Evolutionary conservation across 129 eudicot genomes (phyloP).

Genomic region (Deinandra increscens): DNA sequence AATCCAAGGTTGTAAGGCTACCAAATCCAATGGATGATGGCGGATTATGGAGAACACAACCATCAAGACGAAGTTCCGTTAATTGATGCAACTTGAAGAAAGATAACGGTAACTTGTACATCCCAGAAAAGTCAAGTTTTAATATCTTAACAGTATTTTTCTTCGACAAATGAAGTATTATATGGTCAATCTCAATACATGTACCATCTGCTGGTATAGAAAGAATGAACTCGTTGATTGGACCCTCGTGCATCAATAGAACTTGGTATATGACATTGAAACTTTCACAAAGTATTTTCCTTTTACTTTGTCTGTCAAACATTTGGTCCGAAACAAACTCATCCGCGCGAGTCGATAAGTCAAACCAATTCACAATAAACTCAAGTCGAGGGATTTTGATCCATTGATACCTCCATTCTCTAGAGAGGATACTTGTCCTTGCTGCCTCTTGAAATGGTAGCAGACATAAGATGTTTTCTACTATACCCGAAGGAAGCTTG

Average conservation of each 20-base stretch:
- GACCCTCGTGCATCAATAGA: slow-evolving; percentile 19
- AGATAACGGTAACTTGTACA: no score
- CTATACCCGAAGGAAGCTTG: no score
- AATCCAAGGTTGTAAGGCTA: slow-evolving; percentile 15
- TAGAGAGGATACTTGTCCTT: slow-evolving; percentile 19
- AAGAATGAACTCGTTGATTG: slow-evolving; percentile 13
- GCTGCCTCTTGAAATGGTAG: no score
- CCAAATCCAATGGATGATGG: slow-evolving; percentile 13
- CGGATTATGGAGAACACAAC: not conserved
- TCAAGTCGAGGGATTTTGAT: slow-evolving; percentile 15
- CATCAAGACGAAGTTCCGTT: not conserved
- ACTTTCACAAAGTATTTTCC: not conserved
- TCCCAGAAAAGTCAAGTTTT: no score
- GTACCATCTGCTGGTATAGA: not conserved
- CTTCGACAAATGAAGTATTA: slow-evolving; percentile 10
- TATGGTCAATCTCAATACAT: slow-evolving; percentile 17
- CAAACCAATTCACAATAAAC: slow-evolving; percentile 14
- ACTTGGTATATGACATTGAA: no score
- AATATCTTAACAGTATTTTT: no score
- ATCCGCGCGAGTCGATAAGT: no score
- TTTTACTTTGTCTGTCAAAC: not conserved
- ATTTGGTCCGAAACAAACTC: not conserved
- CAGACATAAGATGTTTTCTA: no score
- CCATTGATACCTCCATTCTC: no score
- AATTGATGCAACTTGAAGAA: no score